These are phyloP conservation scores for Pilaira anomala DNA, from an alignment of 192 early-diverging fungal genomes.

Conservation along the genomic window DNA sequence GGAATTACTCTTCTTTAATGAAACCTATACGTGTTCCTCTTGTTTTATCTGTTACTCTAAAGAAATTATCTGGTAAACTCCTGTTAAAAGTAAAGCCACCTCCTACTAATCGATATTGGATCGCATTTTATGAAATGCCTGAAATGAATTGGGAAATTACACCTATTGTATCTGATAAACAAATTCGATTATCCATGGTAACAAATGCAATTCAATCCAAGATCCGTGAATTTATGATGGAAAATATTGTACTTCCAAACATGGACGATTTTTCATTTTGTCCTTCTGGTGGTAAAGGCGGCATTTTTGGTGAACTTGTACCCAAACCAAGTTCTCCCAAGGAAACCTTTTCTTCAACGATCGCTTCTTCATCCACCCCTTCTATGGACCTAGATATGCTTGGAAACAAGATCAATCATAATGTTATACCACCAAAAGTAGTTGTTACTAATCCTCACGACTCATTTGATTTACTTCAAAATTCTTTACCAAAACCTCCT, in stretches of 20 bases:
- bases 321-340: neutral
- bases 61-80: conserved; percentile 69
- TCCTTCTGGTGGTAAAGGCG: conserved; percentile 51
- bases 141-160: conserved; percentile 68
- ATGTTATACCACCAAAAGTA: conserved; percentile 1
- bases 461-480: neutral
- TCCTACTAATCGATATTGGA: conserved; percentile 81
- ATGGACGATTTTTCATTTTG: conserved; percentile 87
- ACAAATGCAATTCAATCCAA: conserved; percentile 82
- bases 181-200: conserved; percentile 74
- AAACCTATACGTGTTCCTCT: conserved; percentile 71
- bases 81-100: conserved; percentile 75
- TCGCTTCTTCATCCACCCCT: neutral
- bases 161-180: conserved; percentile 81
- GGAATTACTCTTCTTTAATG: conserved; percentile 53
- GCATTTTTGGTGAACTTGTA: conserved; percentile 48
- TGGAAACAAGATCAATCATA: neutral
- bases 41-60: conserved; percentile 71
- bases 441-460: neutral
- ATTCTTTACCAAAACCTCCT: neutral
- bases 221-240: conserved; percentile 76
- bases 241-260: conserved; percentile 79
- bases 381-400: neutral
- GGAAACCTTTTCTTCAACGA: neutral
- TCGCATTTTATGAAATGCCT: conserved; percentile 80